Conservation (phyloP, 208 protist genomes). For the Wallacemonas collosoma region DNA sequence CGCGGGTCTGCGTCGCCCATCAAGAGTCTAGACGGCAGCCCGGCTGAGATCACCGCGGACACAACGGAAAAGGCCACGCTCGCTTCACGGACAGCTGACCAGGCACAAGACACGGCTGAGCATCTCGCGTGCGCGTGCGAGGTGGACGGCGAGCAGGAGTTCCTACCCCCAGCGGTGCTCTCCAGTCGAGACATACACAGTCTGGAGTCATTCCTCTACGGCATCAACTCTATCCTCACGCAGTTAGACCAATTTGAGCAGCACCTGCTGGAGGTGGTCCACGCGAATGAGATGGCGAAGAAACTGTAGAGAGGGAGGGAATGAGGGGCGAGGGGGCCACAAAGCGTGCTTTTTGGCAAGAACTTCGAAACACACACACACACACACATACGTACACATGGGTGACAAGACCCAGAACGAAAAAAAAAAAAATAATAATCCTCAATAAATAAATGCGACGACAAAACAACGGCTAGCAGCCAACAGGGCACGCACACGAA, state of each 20-base stretch:
- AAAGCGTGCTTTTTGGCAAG: neutral
- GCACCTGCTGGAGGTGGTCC: constrained; percentile 72
- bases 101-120: constrained; percentile 1
- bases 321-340: no score
- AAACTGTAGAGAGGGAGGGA: constrained; percentile 46
- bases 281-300: constrained; percentile 64
- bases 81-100: neutral
- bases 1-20: neutral
- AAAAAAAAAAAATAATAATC: no score
- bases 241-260: constrained; percentile 74
- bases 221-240: constrained; percentile 63
- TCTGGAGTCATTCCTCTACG: constrained; percentile 84
- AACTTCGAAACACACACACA: constrained; percentile 1
- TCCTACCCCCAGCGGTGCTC: constrained; percentile 64
- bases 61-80: no score
- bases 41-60: no score
- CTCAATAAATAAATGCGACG: no score
- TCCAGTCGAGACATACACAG: constrained; percentile 87
- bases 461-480: no score
- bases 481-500: no score
- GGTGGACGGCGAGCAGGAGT: constrained; percentile 23
- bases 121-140: neutral
- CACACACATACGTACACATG: neutral
- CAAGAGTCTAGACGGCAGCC: no score
- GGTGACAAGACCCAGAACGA: no score